Evolutionary conservation across 75 land plant genomes (phyloP).

Genomic region (Picea sitchensis): DNA sequence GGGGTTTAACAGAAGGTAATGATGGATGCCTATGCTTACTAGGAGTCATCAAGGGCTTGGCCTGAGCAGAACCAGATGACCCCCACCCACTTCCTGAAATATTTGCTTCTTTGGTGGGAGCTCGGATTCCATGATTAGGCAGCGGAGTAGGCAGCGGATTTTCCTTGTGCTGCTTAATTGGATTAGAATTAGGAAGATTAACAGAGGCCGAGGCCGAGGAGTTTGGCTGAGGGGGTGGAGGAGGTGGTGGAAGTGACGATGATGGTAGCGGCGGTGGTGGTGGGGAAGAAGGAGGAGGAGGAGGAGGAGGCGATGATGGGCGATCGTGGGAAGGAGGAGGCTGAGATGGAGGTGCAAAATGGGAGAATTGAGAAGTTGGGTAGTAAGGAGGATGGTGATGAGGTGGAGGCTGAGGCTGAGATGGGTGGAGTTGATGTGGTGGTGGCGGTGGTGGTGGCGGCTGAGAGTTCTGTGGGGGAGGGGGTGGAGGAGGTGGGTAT

Average conservation of each 20-base stretch:
- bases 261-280: slow-evolving; percentile 12
- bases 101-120: background rate
- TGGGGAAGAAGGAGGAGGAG: slow-evolving; percentile 18
- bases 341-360: slow-evolving; percentile 16
- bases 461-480: slow-evolving; percentile 30
- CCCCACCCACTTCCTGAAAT: background rate
- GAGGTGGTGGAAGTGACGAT: slow-evolving; percentile 11
- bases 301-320: slow-evolving; percentile 25
- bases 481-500: slow-evolving; percentile 13
- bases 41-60: background rate
- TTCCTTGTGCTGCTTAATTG: slow-evolving; percentile 8
- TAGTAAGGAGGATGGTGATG: slow-evolving; percentile 14
- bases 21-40: slow-evolving; percentile 8
- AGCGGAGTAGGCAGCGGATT: background rate
- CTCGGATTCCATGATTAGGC: background rate
- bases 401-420: slow-evolving; percentile 2
- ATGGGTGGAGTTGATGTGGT: slow-evolving; percentile 7
- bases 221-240: slow-evolving; percentile 9
- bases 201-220: slow-evolving; percentile 2
- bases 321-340: slow-evolving; percentile 23
- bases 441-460: slow-evolving; percentile 25
- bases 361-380: slow-evolving; percentile 2
- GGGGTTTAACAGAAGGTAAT: background rate
- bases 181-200: slow-evolving; percentile 4
- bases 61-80: background rate